Percentiles rank a stretch among this genome's conserved stretches.
Evolutionary conservation across 2,329 filamentous ascomycete species (phyloP).

Genomic region (Grosmannia huntii): DNA sequence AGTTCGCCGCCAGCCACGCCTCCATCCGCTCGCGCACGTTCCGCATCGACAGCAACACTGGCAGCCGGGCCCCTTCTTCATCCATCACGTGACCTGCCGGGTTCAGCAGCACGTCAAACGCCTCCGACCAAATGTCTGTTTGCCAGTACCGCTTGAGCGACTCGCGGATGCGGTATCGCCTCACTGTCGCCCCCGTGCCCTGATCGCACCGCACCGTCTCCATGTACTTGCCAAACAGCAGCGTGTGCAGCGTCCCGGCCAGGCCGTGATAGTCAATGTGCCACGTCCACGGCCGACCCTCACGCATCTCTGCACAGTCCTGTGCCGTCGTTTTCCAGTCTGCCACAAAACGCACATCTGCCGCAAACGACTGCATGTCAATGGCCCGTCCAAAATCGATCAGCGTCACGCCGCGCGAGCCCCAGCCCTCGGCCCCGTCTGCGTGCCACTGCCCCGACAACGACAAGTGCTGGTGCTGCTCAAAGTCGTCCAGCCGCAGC

Average conservation of each 20-base stretch:
- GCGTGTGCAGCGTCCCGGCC: constrained; percentile 73
- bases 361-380: constrained; percentile 75
- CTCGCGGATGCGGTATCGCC: constrained; percentile 71
- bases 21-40: constrained; percentile 69
- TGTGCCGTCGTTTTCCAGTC: constrained; percentile 84
- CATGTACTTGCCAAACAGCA: constrained; percentile 92
- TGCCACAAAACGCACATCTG: constrained; percentile 75
- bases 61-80: constrained; percentile 54
- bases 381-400: constrained; percentile 95
- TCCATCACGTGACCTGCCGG: constrained; percentile 48
- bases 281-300: constrained; percentile 90
- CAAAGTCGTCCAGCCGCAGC: constrained; percentile 61
- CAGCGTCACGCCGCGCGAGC: constrained; percentile 63
- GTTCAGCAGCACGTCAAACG: constrained; percentile 80
- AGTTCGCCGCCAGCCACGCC: constrained; percentile 64
- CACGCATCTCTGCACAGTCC: constrained; percentile 92
- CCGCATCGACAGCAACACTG: constrained; percentile 58
- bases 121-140: constrained; percentile 72
- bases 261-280: constrained; percentile 95
- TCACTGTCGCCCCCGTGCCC: constrained; percentile 16
- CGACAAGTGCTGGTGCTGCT: constrained; percentile 23
- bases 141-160: constrained; percentile 93
- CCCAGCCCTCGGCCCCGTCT: constrained; percentile 68
- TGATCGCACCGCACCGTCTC: constrained; percentile 52
- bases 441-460: constrained; percentile 56